These are phyloP conservation scores for Alopecurus myosuroides DNA, from an alignment of 176 grass and related monocot genomes.

Conservation along the genomic window DNA sequence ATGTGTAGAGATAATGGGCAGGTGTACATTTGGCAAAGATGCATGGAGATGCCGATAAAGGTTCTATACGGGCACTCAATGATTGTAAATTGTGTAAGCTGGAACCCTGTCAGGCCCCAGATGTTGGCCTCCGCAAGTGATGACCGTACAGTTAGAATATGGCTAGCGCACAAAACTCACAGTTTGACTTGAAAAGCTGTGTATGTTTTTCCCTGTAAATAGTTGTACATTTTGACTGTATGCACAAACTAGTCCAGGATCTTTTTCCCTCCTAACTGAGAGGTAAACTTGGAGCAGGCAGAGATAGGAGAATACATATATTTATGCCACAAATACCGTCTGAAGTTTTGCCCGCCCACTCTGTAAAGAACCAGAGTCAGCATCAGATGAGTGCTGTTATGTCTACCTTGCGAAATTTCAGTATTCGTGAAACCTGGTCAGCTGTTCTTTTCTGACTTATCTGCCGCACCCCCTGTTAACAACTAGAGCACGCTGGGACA, in stretches of 20 bases:
- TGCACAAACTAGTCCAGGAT: slow-evolving; percentile 9
- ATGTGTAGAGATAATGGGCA: slow-evolving; percentile 29
- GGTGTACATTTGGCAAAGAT: slow-evolving; percentile 88
- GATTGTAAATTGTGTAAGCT: slow-evolving; percentile 83
- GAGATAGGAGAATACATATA: not conserved
- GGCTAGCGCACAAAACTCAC: slow-evolving; percentile 32
- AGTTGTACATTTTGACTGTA: slow-evolving; percentile 30
- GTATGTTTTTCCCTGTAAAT: slow-evolving; percentile 35
- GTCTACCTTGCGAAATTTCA: not conserved
- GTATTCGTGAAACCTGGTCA: not conserved
- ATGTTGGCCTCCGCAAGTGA: slow-evolving; percentile 95
- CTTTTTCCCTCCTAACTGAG: not conserved
- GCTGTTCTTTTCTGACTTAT: not conserved
- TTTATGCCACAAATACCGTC: not conserved
- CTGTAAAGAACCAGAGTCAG: slow-evolving; percentile 19
- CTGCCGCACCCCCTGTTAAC: not conserved
- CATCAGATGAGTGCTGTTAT: not conserved
- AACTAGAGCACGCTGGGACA: not conserved
- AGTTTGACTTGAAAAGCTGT: slow-evolving; percentile 21
- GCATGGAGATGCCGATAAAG: slow-evolving; percentile 60
- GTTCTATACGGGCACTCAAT: slow-evolving; percentile 65
- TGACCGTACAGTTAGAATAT: slow-evolving; percentile 76
- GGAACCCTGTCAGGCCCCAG: slow-evolving; percentile 76
- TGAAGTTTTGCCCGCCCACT: slow-evolving; percentile 13
- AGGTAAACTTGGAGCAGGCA: not conserved